Percentiles rank a stretch among this genome's conserved stretches.
Evolutionary conservation across 805 yeast genomes (phyloP).

Genomic region (Pichia membranifaciens): DNA sequence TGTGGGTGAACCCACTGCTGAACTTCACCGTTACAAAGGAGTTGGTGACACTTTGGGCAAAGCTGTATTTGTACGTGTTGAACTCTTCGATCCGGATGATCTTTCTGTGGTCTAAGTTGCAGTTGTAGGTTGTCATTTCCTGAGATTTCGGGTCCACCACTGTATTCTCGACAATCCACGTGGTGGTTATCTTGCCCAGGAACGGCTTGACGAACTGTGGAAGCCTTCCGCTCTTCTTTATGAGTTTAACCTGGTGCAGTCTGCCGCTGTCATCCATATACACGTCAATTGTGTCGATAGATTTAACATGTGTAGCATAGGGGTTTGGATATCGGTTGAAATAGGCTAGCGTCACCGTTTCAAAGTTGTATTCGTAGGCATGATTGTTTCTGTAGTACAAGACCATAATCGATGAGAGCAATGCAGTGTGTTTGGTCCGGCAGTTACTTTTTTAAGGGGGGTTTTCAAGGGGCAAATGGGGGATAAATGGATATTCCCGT

Average conservation of each 20-base stretch:
- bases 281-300: slow-evolving; percentile 69
- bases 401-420: slow-evolving; percentile 52
- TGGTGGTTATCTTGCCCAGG: slow-evolving; percentile 59
- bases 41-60: slow-evolving; percentile 32
- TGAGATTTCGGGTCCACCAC: slow-evolving; percentile 57
- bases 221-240: slow-evolving; percentile 71
- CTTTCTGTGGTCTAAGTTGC: slow-evolving; percentile 78
- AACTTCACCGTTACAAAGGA: slow-evolving; percentile 55
- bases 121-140: slow-evolving; percentile 61
- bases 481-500: too few species aligned
- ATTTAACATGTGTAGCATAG: slow-evolving; percentile 74
- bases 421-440: too few species aligned
- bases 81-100: slow-evolving; percentile 76
- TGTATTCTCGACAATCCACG: slow-evolving; percentile 79
- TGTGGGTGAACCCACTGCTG: slow-evolving; percentile 53
- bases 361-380: slow-evolving; percentile 57
- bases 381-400: slow-evolving; percentile 53
- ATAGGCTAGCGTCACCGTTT: slow-evolving; percentile 69
- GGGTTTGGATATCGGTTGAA: slow-evolving; percentile 76
- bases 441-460: neutral
- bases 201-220: slow-evolving; percentile 77
- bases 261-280: slow-evolving; percentile 56
- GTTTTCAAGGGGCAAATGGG: too few species aligned
- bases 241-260: slow-evolving; percentile 64
- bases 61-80: slow-evolving; percentile 45